Evolutionary conservation across 139 green algal species (phyloP), one percentile per base, ranked within the genome.

Genomic region (Chlamydomonas sphaeroides): DNA sequence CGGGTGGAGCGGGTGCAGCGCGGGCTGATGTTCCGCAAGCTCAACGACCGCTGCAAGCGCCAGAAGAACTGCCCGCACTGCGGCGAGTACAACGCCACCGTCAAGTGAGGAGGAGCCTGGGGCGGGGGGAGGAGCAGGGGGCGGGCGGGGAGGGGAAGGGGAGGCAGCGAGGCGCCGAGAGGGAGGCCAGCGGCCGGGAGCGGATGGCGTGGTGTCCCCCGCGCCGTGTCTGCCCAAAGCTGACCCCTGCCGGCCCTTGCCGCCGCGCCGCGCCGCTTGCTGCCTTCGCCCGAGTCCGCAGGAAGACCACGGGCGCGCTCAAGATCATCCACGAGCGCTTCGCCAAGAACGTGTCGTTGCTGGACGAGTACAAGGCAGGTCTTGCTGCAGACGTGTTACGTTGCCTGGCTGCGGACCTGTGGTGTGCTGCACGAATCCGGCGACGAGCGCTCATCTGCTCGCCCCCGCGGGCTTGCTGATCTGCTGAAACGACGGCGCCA

Each of bases 281-380:
- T n/a, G n/a, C n/a, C n/a, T n/a, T n/a, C n/a, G n/a, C n/a, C n/a
- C n/a, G n/a, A n/a, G n/a, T n/a, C n/a, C 28, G 65, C 88, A 94
- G 92, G 85, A 98, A 98, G 88, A 88, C 89, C 0, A 89, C 91
- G 0, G 92, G 92, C 28, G 89, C 57, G n/a, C 84, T 98, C 36
- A 97, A 97, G 90, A 95, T 99, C 38, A 62, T 98, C 17, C 97
- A 99, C 85, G 96, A 99, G 77, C 93, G 92, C 78, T 99, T 96
- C 83, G 30, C 48, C 38, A 98, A 98, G 83, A 92, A 89, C 59
- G 79, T 68, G 45, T 23, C 45, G 35, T 30, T 80, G 62, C 65
- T 87, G 39, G 83, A 91, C 33, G 38, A 69, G 33, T 87, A 89
- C 79, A 87, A 85, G 87, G 78, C 86, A 41, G 39, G 33, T 25